Conservation (phyloP, 176 grass and related monocot genomes). For the Aegilops tauschii region DNA sequence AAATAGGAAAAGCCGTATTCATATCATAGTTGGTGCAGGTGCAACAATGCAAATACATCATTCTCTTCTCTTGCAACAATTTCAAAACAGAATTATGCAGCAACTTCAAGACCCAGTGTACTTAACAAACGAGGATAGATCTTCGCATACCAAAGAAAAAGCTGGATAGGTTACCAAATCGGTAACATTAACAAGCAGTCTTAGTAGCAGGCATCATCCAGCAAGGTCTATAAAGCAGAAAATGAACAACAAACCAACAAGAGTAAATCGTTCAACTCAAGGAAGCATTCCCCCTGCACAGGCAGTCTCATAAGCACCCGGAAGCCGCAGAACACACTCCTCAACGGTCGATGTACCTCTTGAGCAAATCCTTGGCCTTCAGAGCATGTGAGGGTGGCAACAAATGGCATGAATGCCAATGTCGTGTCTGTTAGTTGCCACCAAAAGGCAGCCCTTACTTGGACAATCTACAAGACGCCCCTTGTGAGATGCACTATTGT, state of each 20-base stretch:
- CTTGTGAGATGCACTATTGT: too few relatives aligned
- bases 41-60: background rate
- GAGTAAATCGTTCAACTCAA: background rate
- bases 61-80: background rate
- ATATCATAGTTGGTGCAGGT: background rate
- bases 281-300: slow-evolving; percentile 6
- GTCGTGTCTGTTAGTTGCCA: background rate
- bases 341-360: background rate
- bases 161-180: background rate
- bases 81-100: background rate
- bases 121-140: background rate
- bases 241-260: background rate
- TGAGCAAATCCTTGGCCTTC: slow-evolving; percentile 4
- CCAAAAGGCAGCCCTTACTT: too few relatives aligned
- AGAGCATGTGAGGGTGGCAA: background rate
- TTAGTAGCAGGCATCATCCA: background rate
- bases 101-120: background rate
- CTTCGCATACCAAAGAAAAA: too few relatives aligned
- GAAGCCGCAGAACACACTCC: slow-evolving; percentile 15
- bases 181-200: background rate
- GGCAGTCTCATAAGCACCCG: slow-evolving; percentile 26
- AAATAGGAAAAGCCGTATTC: background rate
- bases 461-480: too few relatives aligned
- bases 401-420: background rate
- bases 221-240: background rate